phyloP scores from a whole-genome alignment of 106 monocot genomes.

The Platanthera zijinensis region DNA sequence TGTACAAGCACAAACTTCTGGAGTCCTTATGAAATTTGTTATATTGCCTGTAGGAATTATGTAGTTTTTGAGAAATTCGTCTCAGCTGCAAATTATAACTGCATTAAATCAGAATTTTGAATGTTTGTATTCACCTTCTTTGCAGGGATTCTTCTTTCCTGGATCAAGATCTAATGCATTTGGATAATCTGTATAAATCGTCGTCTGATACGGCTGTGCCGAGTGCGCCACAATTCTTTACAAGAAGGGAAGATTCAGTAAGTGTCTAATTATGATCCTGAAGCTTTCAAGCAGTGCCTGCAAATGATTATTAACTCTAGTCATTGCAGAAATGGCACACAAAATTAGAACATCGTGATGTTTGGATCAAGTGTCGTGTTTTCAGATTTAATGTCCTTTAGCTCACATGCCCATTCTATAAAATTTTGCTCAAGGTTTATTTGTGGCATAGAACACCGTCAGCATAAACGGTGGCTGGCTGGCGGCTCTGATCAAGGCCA shows the following conservation, averaged over 20 bases:
- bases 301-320: neutral
- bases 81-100: neutral
- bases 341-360: neutral
- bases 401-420: no score
- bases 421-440: no score
- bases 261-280: neutral
- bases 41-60: slow-evolving; percentile 3
- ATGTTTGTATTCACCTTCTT: neutral
- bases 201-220: no score
- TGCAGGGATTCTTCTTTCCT: slow-evolving; percentile 31
- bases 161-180: slow-evolving; percentile 10
- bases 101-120: neutral
- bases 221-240: no score
- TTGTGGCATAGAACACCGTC: no score
- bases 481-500: no score
- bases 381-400: neutral
- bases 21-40: slow-evolving; percentile 10
- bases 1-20: slow-evolving; percentile 25
- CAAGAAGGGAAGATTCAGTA: neutral
- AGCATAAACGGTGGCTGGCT: no score
- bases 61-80: neutral
- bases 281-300: neutral
- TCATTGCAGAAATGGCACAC: neutral
- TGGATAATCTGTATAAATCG: slow-evolving; percentile 6
- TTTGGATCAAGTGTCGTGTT: neutral